A percentile compares a stretch with the other conserved stretches of the same genome.
These are phyloP conservation scores for Lecanicillium sp. DNA, from an alignment of 2,329 filamentous ascomycete species.

Conservation along the genomic window DNA sequence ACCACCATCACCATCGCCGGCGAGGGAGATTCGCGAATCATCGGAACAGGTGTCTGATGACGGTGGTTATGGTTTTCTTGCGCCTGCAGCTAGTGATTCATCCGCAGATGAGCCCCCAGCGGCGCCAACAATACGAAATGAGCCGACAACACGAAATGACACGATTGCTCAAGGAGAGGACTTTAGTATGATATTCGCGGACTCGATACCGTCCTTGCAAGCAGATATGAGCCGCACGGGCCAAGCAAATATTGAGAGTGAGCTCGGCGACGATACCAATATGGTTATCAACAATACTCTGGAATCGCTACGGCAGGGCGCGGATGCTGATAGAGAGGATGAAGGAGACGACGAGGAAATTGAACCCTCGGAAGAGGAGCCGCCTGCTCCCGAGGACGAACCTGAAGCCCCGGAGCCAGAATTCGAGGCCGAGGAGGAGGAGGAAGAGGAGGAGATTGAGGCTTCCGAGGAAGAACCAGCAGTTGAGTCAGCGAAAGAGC, in stretches of 20 bases:
- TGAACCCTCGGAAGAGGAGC: neutral
- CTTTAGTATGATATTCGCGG: conserved; percentile 52
- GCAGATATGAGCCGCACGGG: conserved; percentile 27
- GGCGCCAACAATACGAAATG: conserved; percentile 12
- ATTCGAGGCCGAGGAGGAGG: conserved; percentile 1
- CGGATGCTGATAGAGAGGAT: conserved; percentile 11
- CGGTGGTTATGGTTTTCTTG: conserved; percentile 20
- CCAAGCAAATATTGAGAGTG: conserved; percentile 26
- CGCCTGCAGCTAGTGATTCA: conserved; percentile 24
- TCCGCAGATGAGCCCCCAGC: conserved; percentile 21
- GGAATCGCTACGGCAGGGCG: conserved; percentile 36
- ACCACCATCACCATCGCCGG: neutral
- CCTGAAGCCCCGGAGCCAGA: neutral
- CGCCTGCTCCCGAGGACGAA: neutral
- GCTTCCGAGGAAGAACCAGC: neutral
- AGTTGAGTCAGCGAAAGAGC: conserved; percentile 1
- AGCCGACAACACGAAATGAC: conserved; percentile 25
- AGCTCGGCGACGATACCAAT: conserved; percentile 48
- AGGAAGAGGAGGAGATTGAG: neutral
- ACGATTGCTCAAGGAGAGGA: conserved; percentile 43
- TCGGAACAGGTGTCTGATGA: conserved; percentile 2
- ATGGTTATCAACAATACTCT: conserved; percentile 48
- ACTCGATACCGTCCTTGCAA: conserved; percentile 44
- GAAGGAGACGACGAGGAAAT: conserved; percentile 8
- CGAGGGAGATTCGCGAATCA: neutral